phyloP scores from a whole-genome alignment of 148 eudicot genomes.

The Persicaria tinctoria region DNA sequence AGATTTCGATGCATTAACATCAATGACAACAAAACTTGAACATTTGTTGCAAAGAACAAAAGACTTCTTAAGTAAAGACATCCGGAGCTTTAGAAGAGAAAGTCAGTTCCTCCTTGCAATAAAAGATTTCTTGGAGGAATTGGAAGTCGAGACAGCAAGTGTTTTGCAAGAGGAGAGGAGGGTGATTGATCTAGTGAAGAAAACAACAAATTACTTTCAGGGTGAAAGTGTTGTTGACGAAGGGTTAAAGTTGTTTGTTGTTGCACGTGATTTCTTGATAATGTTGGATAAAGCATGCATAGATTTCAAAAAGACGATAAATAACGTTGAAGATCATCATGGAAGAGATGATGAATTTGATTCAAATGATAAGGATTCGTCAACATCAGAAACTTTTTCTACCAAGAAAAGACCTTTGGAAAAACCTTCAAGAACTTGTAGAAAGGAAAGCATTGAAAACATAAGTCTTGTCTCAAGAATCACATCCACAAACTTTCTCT shows the following conservation, averaged over 20 bases:
- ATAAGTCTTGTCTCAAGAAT: not conserved
- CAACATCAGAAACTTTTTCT: not conserved
- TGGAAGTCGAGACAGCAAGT: constrained; percentile 44
- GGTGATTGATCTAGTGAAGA: constrained; percentile 51
- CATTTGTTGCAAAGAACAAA: constrained; percentile 30
- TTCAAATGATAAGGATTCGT: not conserved
- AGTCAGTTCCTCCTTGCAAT: constrained; percentile 34
- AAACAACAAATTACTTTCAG: constrained; percentile 74
- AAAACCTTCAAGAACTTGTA: not conserved
- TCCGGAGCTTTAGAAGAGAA: constrained; percentile 32
- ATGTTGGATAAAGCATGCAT: constrained; percentile 61
- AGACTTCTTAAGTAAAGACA: constrained; percentile 45
- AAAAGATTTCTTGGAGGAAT: constrained; percentile 33
- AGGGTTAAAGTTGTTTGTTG: constrained; percentile 56
- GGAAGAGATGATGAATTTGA: not conserved
- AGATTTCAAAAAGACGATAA: constrained; percentile 30
- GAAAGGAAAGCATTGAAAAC: not conserved
- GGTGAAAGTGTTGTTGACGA: constrained; percentile 60
- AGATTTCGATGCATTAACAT: constrained; percentile 52
- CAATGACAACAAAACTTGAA: constrained; percentile 42
- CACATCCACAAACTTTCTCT: not conserved
- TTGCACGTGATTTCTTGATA: constrained; percentile 63
- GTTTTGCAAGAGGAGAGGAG: constrained; percentile 59
- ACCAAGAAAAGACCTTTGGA: not conserved
- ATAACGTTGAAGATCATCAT: not conserved